Base-by-base conservation (phyloP, 257 asterid genomes). In the Gentiana straminea region DNA sequence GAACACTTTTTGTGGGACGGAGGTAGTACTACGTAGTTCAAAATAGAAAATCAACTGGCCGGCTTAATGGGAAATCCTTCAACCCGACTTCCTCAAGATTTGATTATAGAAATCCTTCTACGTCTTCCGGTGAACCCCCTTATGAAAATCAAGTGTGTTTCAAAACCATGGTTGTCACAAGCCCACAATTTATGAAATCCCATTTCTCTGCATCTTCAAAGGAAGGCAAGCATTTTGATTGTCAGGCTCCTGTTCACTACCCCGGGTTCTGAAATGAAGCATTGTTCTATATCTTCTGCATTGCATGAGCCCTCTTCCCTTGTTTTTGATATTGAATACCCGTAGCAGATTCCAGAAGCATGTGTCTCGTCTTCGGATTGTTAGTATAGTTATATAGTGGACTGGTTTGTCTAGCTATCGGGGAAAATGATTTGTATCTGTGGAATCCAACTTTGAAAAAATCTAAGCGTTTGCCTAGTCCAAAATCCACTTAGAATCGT, bases 301-400 rank as follows among this genome's bases (percentile, higher is more conserved):
- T 4, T 60, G 32, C 35, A 11, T 11, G 74, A 64, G 48, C 41
- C 48, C 2, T 34, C 35, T 5, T 2, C 49, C 1, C 39, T 47
- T 51, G 72, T 51, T 2, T 13, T 9, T 4, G 63, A 47, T 3
- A 12, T 61, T 3, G 58, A 55, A 52, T 67, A 63, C 50, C 73
- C 73, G 4, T 33, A 24, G 24, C 24, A 24, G 24, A 24, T 24
- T 58, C 53, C 57, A 58, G 35, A n/a, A 24, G 2, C 54, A 47
- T 41, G 1, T 2, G 58, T 50, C 38, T 57, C 64, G 0, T 13
- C 24, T 68, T 43, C 52, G 48, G 66, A 7, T 68, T 1, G 58
- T 68, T 49, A 75, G 75, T 52, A 68, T 72, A 62, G 39, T 65
- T 1, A 24, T 24, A 24, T 49, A 57, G 58, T 41, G 81, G 81